phyloP scores from a whole-genome alignment of 2,329 filamentous ascomycete genomes.

The Lomentospora prolificans region DNA sequence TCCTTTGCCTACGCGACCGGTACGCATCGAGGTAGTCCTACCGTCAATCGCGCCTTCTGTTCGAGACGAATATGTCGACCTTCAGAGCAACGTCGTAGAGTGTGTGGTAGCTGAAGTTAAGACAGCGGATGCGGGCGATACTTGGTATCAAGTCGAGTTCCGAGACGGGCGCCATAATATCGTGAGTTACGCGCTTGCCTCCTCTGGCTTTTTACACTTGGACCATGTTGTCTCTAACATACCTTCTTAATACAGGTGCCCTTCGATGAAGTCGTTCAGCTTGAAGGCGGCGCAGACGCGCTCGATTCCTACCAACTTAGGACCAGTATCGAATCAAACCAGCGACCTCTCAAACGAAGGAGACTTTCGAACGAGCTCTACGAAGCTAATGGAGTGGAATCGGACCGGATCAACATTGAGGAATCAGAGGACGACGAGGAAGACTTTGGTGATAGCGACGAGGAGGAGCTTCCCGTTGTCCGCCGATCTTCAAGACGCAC shows the following conservation, averaged over 20 bases:
- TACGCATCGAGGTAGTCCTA: constrained; percentile 10
- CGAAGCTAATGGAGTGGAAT: neutral
- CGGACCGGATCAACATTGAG: constrained; percentile 10
- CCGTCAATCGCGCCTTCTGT: constrained; percentile 2
- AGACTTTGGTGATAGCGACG: constrained; percentile 8
- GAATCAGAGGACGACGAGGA: constrained; percentile 18
- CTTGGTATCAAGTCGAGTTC: constrained; percentile 31
- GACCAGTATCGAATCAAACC: neutral
- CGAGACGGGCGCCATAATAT: constrained; percentile 32
- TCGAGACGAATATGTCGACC: constrained; percentile 18
- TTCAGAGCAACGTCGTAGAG: constrained; percentile 28
- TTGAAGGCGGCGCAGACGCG: constrained; percentile 23
- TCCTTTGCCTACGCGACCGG: neutral
- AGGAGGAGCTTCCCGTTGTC: constrained; percentile 5
- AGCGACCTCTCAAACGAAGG: neutral
- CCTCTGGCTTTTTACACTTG: constrained; percentile 12
- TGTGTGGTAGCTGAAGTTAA: constrained; percentile 22
- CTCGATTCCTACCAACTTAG: constrained; percentile 14
- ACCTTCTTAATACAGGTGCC: constrained; percentile 17
- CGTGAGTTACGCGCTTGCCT: constrained; percentile 25
- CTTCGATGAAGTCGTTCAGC: constrained; percentile 18
- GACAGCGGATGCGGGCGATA: constrained; percentile 15
- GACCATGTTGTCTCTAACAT: constrained; percentile 6
- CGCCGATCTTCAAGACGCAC: neutral
- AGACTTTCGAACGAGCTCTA: neutral